Evolutionary conservation across 2,329 filamentous ascomycete genomes (phyloP), one percentile per base, ranked within the genome.

Genomic region (Fusarium sp.): DNA sequence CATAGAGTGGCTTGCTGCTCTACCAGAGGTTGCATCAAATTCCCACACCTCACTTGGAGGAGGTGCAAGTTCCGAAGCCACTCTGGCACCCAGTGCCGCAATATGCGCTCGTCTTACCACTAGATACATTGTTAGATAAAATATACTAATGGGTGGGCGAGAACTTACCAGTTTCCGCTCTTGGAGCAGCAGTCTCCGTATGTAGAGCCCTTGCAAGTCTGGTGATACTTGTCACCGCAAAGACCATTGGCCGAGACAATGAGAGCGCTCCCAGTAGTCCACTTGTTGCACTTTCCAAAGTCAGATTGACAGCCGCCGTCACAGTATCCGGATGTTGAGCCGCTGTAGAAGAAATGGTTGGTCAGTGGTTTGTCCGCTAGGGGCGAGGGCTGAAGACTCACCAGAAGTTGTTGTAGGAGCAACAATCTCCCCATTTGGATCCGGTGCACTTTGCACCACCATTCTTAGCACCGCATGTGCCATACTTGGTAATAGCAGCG

Each of bases 381-480:
- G 30, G 14, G 9, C 8, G 35, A 18, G 7, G 18, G 7, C 24
- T 20, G 12, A 26, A 33, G 39, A 78, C 79, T 63, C 67, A 82
- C 80, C 80, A 82, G 73, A 72, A 81, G 20, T 79, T 80, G 44
- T 71, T 74, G 41, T 73, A 76, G 5, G 83, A 84, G 56, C 83
- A 85, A 72, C 83, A 84, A 66, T 79, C 76, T 18, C 81, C 82
- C 65, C 77, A 80, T 14, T 41, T 61, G 2, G 80, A 81, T 20
- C 76, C 78, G 30, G 77, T 73, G 59, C 83, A 85, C 11, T 77
- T 79, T 26, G 69, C 26, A 6, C 67, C 61, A 7, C 73, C 77
- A 10, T 61, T 77, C 26, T 69, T 65, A 41, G 77, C 76, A 42
- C 82, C 82, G 65, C 82, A 84, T 31, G 71, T 78, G 47, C 80